Conservation (phyloP, 805 yeast genomes). For the Ogataea polymorpha region DNA sequence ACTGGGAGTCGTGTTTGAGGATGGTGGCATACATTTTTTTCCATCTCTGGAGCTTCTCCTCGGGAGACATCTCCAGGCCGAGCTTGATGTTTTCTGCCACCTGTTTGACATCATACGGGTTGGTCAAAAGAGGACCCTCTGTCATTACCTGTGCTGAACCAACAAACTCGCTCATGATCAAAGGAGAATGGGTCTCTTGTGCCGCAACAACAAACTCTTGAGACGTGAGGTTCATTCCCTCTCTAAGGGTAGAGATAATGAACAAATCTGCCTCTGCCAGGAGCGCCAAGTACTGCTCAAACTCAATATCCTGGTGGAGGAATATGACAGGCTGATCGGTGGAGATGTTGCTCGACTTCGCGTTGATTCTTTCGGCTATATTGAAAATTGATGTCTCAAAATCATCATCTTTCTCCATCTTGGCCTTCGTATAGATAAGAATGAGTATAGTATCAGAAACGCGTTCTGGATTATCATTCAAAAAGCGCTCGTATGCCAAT, state of each 20-base stretch:
- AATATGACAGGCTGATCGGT: constrained; percentile 80
- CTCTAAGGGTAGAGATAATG: constrained; percentile 87
- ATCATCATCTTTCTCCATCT: constrained; percentile 49
- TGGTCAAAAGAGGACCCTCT: constrained; percentile 70
- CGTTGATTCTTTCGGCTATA: constrained; percentile 82
- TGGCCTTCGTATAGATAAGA: constrained; percentile 71
- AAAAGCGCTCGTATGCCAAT: constrained; percentile 78
- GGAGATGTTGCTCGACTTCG: constrained; percentile 69
- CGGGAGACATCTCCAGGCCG: constrained; percentile 62
- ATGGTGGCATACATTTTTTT: constrained; percentile 55
- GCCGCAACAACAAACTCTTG: constrained; percentile 89
- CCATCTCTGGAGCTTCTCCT: constrained; percentile 66
- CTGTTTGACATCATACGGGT: constrained; percentile 83
- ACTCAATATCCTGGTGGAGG: constrained; percentile 83
- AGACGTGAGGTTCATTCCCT: constrained; percentile 95
- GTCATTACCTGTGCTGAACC: constrained; percentile 83
- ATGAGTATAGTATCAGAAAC: constrained; percentile 70
- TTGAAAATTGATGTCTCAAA: constrained; percentile 71
- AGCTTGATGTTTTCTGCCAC: constrained; percentile 60
- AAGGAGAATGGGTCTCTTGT: constrained; percentile 67
- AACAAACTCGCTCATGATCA: constrained; percentile 87
- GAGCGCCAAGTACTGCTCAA: constrained; percentile 84
- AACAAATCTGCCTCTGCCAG: constrained; percentile 83
- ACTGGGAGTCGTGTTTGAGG: constrained; percentile 61
- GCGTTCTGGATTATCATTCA: constrained; percentile 68